phyloP scores from a whole-genome alignment of 1,284 basidiomycete species.

The Irpex sp. region DNA sequence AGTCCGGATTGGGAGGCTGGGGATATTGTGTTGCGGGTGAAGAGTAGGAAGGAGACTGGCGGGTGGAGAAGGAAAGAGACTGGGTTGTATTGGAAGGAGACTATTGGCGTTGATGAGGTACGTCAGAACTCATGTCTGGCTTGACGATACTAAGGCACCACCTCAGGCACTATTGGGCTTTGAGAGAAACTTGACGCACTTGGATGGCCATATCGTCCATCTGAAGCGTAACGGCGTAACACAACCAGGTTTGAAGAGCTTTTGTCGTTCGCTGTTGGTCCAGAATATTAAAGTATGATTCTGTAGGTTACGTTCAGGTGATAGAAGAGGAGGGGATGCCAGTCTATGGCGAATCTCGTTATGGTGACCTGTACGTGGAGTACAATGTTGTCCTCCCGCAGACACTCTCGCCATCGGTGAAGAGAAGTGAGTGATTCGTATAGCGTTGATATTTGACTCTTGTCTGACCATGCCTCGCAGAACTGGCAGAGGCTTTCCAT shows the following conservation, averaged over 20 bases:
- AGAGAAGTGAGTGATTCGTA: slow-evolving; percentile 49
- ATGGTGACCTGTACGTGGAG: slow-evolving; percentile 87
- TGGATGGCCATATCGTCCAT: slow-evolving; percentile 81
- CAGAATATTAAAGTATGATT: neutral
- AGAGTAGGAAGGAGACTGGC: slow-evolving; percentile 70
- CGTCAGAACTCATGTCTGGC: slow-evolving; percentile 15
- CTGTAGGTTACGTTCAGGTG: slow-evolving; percentile 70
- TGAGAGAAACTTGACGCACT: slow-evolving; percentile 80
- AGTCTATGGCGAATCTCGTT: slow-evolving; percentile 42
- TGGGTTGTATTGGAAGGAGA: slow-evolving; percentile 86
- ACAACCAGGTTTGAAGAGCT: slow-evolving; percentile 66
- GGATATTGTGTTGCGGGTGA: slow-evolving; percentile 80
- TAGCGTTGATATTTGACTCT: neutral
- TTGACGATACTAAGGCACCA: neutral
- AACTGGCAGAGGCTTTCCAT: slow-evolving; percentile 52
- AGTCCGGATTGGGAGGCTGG: slow-evolving; percentile 89
- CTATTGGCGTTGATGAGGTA: slow-evolving; percentile 85
- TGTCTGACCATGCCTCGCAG: slow-evolving; percentile 26
- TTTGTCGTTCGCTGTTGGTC: neutral
- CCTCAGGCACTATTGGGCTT: slow-evolving; percentile 74
- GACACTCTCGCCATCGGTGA: slow-evolving; percentile 57
- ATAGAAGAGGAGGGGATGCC: slow-evolving; percentile 91
- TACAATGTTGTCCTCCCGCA: slow-evolving; percentile 85
- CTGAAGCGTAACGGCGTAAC: slow-evolving; percentile 75
- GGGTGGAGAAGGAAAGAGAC: slow-evolving; percentile 84